Evolutionary conservation across 306 rosid species (phyloP), one percentile per base, ranked within the genome.

Genomic region (Prosopis cineraria): DNA sequence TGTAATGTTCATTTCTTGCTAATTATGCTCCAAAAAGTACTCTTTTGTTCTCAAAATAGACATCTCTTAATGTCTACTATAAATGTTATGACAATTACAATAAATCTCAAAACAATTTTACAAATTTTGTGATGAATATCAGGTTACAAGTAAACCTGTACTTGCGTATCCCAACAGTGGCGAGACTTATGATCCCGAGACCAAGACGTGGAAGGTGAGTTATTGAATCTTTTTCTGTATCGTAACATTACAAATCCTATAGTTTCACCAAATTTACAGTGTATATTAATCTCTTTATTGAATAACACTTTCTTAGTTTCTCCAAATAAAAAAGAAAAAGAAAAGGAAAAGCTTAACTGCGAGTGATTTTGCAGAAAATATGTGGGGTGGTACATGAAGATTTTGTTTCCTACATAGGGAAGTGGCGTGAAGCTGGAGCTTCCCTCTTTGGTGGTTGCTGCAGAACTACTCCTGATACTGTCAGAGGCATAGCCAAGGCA

Each of bases 381-480:
- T 77, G 70, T 41, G 97, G 81, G 31, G 67, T 3, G 19, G 69
- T 63, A 12, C 91, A 86, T 71, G 92, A 87, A 72, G 98, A 92
- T 77, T 95, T 92, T 81, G 97, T 93, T 1, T 64, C 91, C 22
- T 92, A 87, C 33, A 69, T 92, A 27, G 84, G 74, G 6, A 92
- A 91, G 79, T 95, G 98, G 98, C 81, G 84, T 43, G 86, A 91
- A 80, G 93, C 91, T 0, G 98, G 98, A 72, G 98, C 98, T 73
- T 82, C 93, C 31, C 69, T 95, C 7, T 89, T 95, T 55, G 98
- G 98, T 52, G 98, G 98, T 19, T 95, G 98, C 72, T 92, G 98
- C 84, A 89, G 95, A 79, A 95, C 98, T 39, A 90, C 93, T 69
- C 98, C 98, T 25, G 82, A 87, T 3, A 92, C 98, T 17, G 87